Evolutionary conservation across 768 basidiomycete species (phyloP).

Genomic region (Aureoboletus auriporus): DNA sequence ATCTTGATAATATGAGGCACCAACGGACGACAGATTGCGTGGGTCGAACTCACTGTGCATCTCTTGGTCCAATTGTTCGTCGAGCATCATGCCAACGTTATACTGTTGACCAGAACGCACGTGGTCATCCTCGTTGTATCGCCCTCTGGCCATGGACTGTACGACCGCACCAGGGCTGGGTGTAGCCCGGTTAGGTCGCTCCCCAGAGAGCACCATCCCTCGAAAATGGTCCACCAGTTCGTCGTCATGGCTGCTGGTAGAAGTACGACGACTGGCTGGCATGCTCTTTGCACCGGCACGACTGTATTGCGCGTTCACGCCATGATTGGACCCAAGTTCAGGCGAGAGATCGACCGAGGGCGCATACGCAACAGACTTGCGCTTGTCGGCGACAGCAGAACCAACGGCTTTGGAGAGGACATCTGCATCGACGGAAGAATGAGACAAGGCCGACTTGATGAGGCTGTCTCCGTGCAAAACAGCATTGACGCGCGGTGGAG

Average conservation of each 20-base stretch:
- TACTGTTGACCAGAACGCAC: constrained; percentile 58
- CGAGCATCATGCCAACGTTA: constrained; percentile 87
- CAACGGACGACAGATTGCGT: constrained; percentile 4
- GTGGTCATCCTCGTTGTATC: constrained; percentile 57
- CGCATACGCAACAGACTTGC: constrained; percentile 84
- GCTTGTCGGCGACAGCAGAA: constrained; percentile 64
- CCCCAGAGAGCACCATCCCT: constrained; percentile 63
- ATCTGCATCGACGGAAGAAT: constrained; percentile 57
- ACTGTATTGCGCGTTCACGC: constrained; percentile 50
- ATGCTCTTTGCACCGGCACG: constrained; percentile 86
- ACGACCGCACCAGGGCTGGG: constrained; percentile 51
- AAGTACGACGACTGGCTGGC: constrained; percentile 88
- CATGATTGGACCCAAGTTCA: constrained; percentile 48
- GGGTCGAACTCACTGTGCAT: constrained; percentile 72
- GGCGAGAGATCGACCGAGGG: constrained; percentile 73
- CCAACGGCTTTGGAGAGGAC: constrained; percentile 67
- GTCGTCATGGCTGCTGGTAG: constrained; percentile 83
- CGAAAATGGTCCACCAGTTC: constrained; percentile 75
- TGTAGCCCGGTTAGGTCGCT: constrained; percentile 53
- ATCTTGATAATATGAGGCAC: constrained; percentile 43
- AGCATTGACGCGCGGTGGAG: constrained; percentile 76
- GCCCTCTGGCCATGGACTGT: constrained; percentile 51
- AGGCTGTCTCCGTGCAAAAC: constrained; percentile 57
- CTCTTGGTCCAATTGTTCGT: constrained; percentile 90
- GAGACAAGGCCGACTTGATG: constrained; percentile 40